These are phyloP conservation scores for Babesia ovis DNA, from an alignment of 169 alveolate species.

Conservation along the genomic window DNA sequence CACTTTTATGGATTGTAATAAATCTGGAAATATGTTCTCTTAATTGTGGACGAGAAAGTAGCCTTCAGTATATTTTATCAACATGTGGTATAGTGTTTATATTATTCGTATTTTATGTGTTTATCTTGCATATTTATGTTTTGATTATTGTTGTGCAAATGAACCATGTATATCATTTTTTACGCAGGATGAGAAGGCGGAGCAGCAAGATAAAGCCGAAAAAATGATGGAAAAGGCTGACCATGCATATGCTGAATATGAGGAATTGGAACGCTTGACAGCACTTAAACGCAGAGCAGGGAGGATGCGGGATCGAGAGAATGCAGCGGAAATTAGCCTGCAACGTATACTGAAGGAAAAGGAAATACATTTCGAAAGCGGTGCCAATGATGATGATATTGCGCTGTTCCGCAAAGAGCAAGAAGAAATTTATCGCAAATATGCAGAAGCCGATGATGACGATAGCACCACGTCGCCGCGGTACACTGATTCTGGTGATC, in stretches of 20 bases:
- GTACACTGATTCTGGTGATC: neutral
- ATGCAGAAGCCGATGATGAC: slow-evolving; percentile 17
- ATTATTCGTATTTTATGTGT: neutral
- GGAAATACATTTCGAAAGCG: slow-evolving; percentile 30
- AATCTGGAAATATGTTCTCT: neutral
- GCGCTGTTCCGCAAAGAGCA: slow-evolving; percentile 55
- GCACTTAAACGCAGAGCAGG: slow-evolving; percentile 66
- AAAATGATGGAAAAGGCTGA: slow-evolving; percentile 68
- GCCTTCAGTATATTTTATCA: no score
- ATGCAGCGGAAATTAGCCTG: slow-evolving; percentile 52
- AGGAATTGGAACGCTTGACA: slow-evolving; percentile 58
- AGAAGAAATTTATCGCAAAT: slow-evolving; percentile 29
- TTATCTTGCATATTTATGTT: neutral
- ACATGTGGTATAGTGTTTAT: neutral
- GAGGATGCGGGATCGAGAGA: slow-evolving; percentile 63
- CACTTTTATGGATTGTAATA: no score
- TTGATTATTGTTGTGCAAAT: no score
- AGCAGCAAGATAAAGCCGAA: slow-evolving; percentile 54
- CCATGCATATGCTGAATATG: slow-evolving; percentile 65
- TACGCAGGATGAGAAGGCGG: slow-evolving; percentile 65
- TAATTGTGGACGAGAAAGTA: no score
- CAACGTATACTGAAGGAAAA: slow-evolving; percentile 33
- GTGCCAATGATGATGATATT: slow-evolving; percentile 52
- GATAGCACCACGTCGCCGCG: neutral
- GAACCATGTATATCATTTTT: no score